A percentile compares a stretch with the other conserved stretches of the same genome.
Conservation (phyloP, 2,329 filamentous ascomycete genomes). For the Talaromyces sp. region DNA sequence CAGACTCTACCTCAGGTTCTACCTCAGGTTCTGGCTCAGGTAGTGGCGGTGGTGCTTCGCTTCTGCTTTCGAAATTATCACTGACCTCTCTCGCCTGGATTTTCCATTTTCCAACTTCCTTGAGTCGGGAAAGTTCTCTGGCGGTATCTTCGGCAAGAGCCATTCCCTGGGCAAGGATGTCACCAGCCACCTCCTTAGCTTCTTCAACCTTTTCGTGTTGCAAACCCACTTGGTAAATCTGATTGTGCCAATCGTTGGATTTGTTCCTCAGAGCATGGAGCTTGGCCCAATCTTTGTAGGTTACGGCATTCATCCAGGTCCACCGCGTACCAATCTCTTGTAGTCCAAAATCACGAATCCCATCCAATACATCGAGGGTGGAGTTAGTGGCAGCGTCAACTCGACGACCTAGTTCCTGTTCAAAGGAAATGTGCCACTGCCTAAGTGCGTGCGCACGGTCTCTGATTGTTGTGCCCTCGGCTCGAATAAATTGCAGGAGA, state of each 20-base stretch:
- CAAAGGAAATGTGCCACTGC: conserved; percentile 69
- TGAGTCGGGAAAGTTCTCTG: conserved; percentile 72
- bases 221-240: conserved; percentile 72
- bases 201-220: conserved; percentile 66
- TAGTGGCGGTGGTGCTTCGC: conserved; percentile 29
- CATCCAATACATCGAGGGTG: conserved; percentile 76
- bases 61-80: conserved; percentile 72
- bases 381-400: conserved; percentile 71
- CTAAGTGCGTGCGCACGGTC: conserved; percentile 71
- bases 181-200: conserved; percentile 63
- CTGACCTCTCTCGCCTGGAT: conserved; percentile 67
- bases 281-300: conserved; percentile 95
- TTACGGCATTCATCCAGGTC: conserved; percentile 93
- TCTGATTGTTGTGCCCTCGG: conserved; percentile 69
- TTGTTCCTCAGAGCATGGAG: conserved; percentile 83
- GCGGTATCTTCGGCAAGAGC: conserved; percentile 71
- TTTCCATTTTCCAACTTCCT: conserved; percentile 82
- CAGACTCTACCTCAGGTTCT: conserved; percentile 11
- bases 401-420: conserved; percentile 63
- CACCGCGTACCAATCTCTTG: conserved; percentile 90
- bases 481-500: conserved; percentile 55
- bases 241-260: conserved; percentile 77
- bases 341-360: conserved; percentile 76
- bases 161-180: conserved; percentile 77
- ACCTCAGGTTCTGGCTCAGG: conserved; percentile 19